Evolutionary conservation across 176 grass and related monocot genomes (phyloP), one percentile per base, ranked within the genome.

Genomic region (Urochloa ruziziensis): DNA sequence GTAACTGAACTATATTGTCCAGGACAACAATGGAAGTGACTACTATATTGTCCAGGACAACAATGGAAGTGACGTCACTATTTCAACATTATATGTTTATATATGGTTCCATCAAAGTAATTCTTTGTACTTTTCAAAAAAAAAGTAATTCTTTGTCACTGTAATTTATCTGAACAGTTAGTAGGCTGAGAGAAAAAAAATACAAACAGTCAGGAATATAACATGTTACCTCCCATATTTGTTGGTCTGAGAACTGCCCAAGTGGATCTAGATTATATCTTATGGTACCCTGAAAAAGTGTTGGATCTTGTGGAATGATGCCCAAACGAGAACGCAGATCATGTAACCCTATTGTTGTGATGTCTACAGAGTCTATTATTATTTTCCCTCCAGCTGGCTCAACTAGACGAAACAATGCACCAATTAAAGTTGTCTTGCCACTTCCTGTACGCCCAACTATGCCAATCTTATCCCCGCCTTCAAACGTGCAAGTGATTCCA

Each of bases 291-390:
- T 90, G 74, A 84, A 98, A 98, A 27, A 98, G 92, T 17, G 93
- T 98, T 10, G 96, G 93, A 72, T 98, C 96, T 88, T 98, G 96
- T 43, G 96, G 96, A 84, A 98, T 98, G 75, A 98, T 91, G 68
- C 96, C 96, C 76, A 98, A 80, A 7, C 91, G 86, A 46, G 96
- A 93, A 39, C 96, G 90, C 79, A 99, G 62, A 75, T 99, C 96
- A 82, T 96, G 96, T 73, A 99, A 75, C 13, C 96, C 96, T 67
- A 99, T 78, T 35, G 37, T 83, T 10, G 80, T 83, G 76, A 96
- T 94, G 43, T 99, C 89, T 85, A 92, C 0, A 25, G 68, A 64
- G 52, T 99, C 93, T 30, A 99, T 90, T 21, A 83, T 78, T 79
- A 99, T 96, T 78, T 83, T 87, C 35, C 96, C 96, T 87, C 83